These are phyloP conservation scores for Amaranthus hypochondriacus DNA, from an alignment of 148 eudicot genomes.

Conservation along the genomic window DNA sequence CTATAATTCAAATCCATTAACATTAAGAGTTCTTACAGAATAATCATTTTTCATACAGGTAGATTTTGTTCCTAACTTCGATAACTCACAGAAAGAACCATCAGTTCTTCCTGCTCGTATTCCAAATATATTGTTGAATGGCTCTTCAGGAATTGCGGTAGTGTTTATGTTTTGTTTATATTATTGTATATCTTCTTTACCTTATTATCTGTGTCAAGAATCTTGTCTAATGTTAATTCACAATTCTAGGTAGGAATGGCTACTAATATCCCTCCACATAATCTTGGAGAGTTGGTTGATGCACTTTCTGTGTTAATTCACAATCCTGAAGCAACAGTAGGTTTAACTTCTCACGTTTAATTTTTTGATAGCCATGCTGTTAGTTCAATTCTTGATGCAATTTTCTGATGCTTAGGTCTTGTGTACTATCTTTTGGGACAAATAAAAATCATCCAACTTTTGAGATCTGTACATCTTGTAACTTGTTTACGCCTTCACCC, in stretches of 20 bases:
- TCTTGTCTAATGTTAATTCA: background rate
- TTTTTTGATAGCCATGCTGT: background rate
- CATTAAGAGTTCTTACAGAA: background rate
- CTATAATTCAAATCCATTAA: background rate
- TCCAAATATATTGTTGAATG: slow-evolving; percentile 82
- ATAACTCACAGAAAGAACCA: slow-evolving; percentile 91
- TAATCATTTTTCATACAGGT: slow-evolving; percentile 50
- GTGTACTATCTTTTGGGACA: background rate
- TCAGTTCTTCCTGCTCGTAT: slow-evolving; percentile 81
- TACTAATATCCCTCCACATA: slow-evolving; percentile 96
- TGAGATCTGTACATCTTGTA: background rate
- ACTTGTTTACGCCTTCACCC: background rate
- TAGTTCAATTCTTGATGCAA: background rate
- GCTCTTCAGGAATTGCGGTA: slow-evolving; percentile 98
- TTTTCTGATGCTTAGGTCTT: background rate
- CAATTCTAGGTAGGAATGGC: slow-evolving; percentile 92
- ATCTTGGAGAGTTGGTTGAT: slow-evolving; percentile 97
- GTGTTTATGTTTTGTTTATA: slow-evolving; percentile 12
- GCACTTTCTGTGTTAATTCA: slow-evolving; percentile 83
- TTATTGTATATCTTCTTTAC: background rate
- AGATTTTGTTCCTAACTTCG: slow-evolving; percentile 89
- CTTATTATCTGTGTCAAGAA: background rate
- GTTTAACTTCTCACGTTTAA: slow-evolving; percentile 17
- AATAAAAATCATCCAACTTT: background rate
- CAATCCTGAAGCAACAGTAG: slow-evolving; percentile 96